A percentile compares a stretch with the other conserved stretches of the same genome.
phyloP scores from a whole-genome alignment of 805 yeast species.

The Teunomyces cretensis region DNA sequence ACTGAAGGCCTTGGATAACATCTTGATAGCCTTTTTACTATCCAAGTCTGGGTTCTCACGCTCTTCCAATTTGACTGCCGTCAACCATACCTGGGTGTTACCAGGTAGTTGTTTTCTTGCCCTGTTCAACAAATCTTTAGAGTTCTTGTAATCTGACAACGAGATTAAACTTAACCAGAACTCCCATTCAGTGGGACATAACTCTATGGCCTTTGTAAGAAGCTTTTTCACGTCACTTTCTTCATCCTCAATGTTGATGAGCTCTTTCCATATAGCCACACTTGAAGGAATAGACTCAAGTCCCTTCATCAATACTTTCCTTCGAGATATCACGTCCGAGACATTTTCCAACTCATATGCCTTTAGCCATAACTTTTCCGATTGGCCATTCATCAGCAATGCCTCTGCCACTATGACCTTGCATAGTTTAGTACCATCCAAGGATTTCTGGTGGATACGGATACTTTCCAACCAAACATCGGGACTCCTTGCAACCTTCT shows the following conservation, averaged over 20 bases:
- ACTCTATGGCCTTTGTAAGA: conserved; percentile 62
- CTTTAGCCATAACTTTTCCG: conserved; percentile 69
- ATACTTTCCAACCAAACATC: conserved; percentile 83
- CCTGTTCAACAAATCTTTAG: conserved; percentile 52
- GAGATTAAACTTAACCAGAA: conserved; percentile 64
- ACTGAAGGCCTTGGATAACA: conserved; percentile 50
- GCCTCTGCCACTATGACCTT: conserved; percentile 67
- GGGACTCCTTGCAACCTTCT: conserved; percentile 60
- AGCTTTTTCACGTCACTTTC: conserved; percentile 50
- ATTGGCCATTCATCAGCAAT: conserved; percentile 51
- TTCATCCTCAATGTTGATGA: conserved; percentile 60
- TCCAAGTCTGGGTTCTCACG: conserved; percentile 45
- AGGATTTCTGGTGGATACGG: conserved; percentile 52
- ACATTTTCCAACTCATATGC: conserved; percentile 62
- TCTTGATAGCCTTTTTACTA: conserved; percentile 45
- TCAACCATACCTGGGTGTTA: conserved; percentile 61
- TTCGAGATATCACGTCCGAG: conserved; percentile 49
- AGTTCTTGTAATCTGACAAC: conserved; percentile 45
- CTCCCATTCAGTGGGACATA: conserved; percentile 62
- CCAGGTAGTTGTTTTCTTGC: conserved; percentile 58
- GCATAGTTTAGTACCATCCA: conserved; percentile 42
- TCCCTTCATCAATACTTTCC: conserved; percentile 66
- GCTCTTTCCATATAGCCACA: conserved; percentile 64
- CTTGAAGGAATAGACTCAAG: conserved; percentile 61
- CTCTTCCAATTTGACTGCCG: conserved; percentile 66